Evolutionary conservation across 1,284 basidiomycete species (phyloP), one percentile per base, ranked within the genome.

Genomic region (Acaromyces ingoldii): DNA sequence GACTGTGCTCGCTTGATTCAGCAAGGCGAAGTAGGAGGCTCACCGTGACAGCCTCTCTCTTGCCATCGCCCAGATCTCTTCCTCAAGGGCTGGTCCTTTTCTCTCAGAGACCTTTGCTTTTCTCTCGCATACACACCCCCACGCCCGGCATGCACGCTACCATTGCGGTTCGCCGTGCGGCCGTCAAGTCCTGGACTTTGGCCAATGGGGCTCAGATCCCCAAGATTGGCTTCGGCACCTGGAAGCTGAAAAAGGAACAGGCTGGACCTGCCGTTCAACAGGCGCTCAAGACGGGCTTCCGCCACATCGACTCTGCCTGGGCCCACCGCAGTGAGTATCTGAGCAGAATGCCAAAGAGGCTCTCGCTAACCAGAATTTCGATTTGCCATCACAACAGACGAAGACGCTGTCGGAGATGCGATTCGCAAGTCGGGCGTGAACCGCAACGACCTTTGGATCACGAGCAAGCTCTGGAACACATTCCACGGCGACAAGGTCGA

Each of bases 391-490:
- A n/a, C n/a, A n/a, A 11, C 30, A 43, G 43, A 93, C 76, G 89
- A 93, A 77, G 87, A 84, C 70, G 87, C 90, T 73, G 88, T 89
- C 26, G 89, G 88, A 10, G 70, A 85, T 40, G 91, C 88, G 37
- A 84, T 92, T 72, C 77, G 79, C 28, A 82, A 81, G 42, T 85
- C 85, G 51, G 89, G 80, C 21, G 77, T 91, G 22, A 82, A 84
- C 49, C 82, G 90, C 61, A 81, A 82, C 26, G 86, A 91, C 59
- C 81, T 93, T 55, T 92, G 87, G 76, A 83, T 92, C 55, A 88
- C 89, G 3, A 85, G 85, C 55, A 90, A 92, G 78, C 80, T 91
- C 37, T 89, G 87, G 85, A 79, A 82, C 84, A 77, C 63, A 54
- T 82, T 82, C 81, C 87, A 11, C 85, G 84, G 84, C 38, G 65